These are phyloP conservation scores for Metschnikowia baotianmanensis DNA, from an alignment of 805 yeast species.

Conservation along the genomic window DNA sequence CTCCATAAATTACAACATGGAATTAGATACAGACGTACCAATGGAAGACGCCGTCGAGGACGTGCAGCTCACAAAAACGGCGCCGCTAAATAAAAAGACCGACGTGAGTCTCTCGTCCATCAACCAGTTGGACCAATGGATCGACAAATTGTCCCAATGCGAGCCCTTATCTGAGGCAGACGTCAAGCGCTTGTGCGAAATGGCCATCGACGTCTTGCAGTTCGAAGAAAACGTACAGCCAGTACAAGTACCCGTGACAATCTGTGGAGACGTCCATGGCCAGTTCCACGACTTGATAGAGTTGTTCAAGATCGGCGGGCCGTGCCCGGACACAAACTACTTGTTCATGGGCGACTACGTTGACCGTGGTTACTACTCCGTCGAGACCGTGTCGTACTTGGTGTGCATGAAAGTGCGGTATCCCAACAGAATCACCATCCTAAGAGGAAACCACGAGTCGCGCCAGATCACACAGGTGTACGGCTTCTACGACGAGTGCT, in stretches of 20 bases:
- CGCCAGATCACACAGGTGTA: constrained; percentile 96
- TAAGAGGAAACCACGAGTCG: constrained; percentile 93
- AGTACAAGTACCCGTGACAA: constrained; percentile 91
- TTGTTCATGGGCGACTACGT: constrained; percentile 68
- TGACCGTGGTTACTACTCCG: constrained; percentile 87
- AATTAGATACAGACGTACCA: constrained; percentile 75
- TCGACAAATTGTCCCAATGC: constrained; percentile 73
- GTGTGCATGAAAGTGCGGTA: constrained; percentile 91
- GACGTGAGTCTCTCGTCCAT: constrained; percentile 40
- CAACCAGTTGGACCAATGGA: constrained; percentile 83
- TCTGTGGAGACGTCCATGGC: constrained; percentile 96
- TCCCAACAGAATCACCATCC: constrained; percentile 86
- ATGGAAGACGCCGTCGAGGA: constrained; percentile 74
- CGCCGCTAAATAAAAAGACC: constrained; percentile 34
- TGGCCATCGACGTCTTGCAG: constrained; percentile 89
- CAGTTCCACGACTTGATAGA: constrained; percentile 95
- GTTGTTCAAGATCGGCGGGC: constrained; percentile 80
- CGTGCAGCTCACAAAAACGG: constrained; percentile 36
- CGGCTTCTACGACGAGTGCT: constrained; percentile 94
- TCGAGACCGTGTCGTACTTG: constrained; percentile 84
- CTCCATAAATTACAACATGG: too few species aligned
- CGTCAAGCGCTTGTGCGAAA: constrained; percentile 74
- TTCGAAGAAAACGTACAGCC: constrained; percentile 95
- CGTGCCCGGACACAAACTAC: constrained; percentile 50
- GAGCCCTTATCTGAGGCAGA: constrained; percentile 79